Percentiles rank a stretch among this genome's conserved stretches.
These are phyloP conservation scores for Bolboschoenus planiculmis DNA, from an alignment of 176 grass and related monocot genomes.

Conservation along the genomic window DNA sequence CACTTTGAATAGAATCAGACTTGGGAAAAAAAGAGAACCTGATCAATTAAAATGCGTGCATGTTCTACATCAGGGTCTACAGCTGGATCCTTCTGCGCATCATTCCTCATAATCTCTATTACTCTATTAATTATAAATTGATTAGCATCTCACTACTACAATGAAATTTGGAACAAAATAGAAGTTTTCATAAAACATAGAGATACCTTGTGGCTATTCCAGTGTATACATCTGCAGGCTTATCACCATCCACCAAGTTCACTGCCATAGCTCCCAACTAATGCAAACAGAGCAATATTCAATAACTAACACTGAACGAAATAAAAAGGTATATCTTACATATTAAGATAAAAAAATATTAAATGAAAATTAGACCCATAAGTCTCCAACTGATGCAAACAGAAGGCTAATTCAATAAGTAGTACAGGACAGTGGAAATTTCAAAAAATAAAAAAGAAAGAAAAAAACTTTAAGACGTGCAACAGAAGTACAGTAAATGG, in stretches of 20 bases:
- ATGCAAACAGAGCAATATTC: slow-evolving; percentile 22
- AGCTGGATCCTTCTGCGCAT: slow-evolving; percentile 70
- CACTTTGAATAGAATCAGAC: not conserved
- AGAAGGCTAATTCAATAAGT: not conserved
- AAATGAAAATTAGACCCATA: not conserved
- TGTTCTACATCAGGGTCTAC: slow-evolving; percentile 43
- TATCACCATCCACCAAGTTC: slow-evolving; percentile 81
- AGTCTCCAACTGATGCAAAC: not conserved
- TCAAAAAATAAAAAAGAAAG: not conserved
- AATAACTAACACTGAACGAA: not conserved
- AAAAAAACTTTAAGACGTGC: not conserved
- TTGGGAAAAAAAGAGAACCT: slow-evolving; percentile 37
- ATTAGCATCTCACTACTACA: slow-evolving; percentile 1
- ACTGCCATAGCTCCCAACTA: slow-evolving; percentile 89
- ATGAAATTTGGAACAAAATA: not conserved
- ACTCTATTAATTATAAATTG: slow-evolving; percentile 38
- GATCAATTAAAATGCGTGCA: slow-evolving; percentile 63
- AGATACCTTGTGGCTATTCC: slow-evolving; percentile 91
- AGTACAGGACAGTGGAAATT: not conserved
- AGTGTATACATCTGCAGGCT: slow-evolving; percentile 96
- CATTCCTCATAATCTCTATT: slow-evolving; percentile 72
- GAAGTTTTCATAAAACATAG: not conserved
- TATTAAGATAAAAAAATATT: not conserved
- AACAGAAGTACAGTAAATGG: not conserved
- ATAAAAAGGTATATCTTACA: not conserved